A percentile compares a stretch with the other conserved stretches of the same genome.
Conservation (phyloP, 176 grass and related monocot genomes). For the Aegilops longissima region DNA sequence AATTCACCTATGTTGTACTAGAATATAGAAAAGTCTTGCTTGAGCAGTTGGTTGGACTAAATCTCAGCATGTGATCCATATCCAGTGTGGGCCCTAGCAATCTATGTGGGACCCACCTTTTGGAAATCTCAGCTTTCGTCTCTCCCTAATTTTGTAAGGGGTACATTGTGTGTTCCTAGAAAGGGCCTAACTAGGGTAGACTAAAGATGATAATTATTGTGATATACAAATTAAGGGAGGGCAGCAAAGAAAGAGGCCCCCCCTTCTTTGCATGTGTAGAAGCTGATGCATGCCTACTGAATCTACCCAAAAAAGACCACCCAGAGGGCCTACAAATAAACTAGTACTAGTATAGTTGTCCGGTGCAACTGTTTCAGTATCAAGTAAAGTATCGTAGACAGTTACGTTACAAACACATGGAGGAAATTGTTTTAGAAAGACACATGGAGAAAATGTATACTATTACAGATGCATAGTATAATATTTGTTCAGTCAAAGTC, state of each 20-base stretch:
- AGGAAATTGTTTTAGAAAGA: neutral
- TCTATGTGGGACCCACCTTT: conserved; percentile 16
- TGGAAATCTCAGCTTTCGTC: neutral
- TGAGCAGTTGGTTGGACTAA: conserved; percentile 10
- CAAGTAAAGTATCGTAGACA: neutral
- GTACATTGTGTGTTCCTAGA: neutral
- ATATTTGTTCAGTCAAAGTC: neutral
- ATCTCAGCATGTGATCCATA: conserved; percentile 30
- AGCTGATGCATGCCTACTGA: conserved; percentile 28
- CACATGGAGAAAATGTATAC: neutral
- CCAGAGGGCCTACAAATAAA: neutral
- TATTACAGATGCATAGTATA: neutral
- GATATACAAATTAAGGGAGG: neutral
- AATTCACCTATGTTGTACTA: neutral
- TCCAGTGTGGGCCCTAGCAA: conserved; percentile 21
- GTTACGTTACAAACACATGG: neutral
- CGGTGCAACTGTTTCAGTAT: conserved; percentile 23
- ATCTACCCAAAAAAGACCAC: conserved; percentile 17
- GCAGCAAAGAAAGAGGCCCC: neutral
- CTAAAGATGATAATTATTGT: neutral
- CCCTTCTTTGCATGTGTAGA: neutral
- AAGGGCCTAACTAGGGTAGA: neutral
- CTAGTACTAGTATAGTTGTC: neutral
- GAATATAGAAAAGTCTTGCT: neutral
- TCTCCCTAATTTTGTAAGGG: conserved; percentile 16